Evolutionary conservation across 1,284 basidiomycete genomes (phyloP).

Genomic region (Papiliotrema flavescens): DNA sequence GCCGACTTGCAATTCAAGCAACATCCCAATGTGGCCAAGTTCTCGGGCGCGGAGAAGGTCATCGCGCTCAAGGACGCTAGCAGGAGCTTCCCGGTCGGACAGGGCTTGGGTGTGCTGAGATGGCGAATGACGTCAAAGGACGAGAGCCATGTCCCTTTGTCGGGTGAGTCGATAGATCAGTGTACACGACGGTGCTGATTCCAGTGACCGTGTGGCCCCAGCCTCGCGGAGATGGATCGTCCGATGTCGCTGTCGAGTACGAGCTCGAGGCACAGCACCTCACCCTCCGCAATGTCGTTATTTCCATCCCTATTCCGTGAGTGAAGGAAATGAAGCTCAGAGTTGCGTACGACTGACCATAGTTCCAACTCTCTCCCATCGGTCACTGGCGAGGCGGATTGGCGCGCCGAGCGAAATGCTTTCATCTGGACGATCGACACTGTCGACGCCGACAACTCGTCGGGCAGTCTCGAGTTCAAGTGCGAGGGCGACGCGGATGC

Average conservation of each 20-base stretch:
- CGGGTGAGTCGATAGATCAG: slow-evolving; percentile 59
- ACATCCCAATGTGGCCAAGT: slow-evolving; percentile 91
- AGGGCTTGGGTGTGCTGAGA: slow-evolving; percentile 79
- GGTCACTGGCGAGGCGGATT: slow-evolving; percentile 69
- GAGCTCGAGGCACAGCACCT: slow-evolving; percentile 84
- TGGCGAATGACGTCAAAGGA: slow-evolving; percentile 91
- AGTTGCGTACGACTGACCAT: not conserved
- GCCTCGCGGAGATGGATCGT: slow-evolving; percentile 80
- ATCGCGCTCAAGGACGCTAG: slow-evolving; percentile 81
- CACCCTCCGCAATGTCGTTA: slow-evolving; percentile 75
- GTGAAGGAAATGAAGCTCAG: slow-evolving; percentile 39
- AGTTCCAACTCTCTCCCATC: slow-evolving; percentile 80
- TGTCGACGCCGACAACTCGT: slow-evolving; percentile 54
- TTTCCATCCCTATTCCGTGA: slow-evolving; percentile 88
- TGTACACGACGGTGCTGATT: not conserved
- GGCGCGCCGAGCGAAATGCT: slow-evolving; percentile 76
- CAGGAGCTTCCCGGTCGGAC: slow-evolving; percentile 81
- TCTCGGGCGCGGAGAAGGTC: slow-evolving; percentile 60
- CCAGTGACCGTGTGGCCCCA: slow-evolving; percentile 97
- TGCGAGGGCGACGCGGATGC: slow-evolving; percentile 73
- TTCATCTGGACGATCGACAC: slow-evolving; percentile 74
- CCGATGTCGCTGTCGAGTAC: slow-evolving; percentile 94
- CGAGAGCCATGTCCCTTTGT: slow-evolving; percentile 84
- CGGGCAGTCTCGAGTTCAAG: slow-evolving; percentile 84
- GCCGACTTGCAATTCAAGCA: slow-evolving; percentile 87